These are phyloP conservation scores for Ophioceras dolichostomum DNA, from an alignment of 2,329 filamentous ascomycete genomes.

Conservation along the genomic window DNA sequence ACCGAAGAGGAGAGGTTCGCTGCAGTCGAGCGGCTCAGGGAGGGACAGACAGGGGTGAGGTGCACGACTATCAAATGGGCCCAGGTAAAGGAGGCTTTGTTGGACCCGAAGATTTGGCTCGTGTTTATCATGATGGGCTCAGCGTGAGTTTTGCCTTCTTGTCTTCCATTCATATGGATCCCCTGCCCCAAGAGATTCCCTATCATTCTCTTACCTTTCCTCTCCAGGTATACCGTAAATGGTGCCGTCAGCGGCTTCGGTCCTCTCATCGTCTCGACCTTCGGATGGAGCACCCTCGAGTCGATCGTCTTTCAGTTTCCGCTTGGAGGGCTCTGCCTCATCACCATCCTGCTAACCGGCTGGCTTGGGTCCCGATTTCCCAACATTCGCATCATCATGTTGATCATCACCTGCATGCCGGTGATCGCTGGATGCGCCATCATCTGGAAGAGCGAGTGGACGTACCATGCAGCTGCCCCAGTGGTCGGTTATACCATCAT, in stretches of 20 bases:
- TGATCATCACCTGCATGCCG: slow-evolving; percentile 55
- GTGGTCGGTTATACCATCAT: slow-evolving; percentile 62
- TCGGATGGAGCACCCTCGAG: slow-evolving; percentile 51
- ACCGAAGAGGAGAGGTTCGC: slow-evolving; percentile 48
- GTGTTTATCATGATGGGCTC: slow-evolving; percentile 57
- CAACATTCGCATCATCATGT: slow-evolving; percentile 53
- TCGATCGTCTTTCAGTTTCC: slow-evolving; percentile 67
- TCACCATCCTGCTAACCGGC: slow-evolving; percentile 54
- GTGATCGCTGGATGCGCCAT: slow-evolving; percentile 63
- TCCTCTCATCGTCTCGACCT: slow-evolving; percentile 59
- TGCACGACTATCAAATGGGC: slow-evolving; percentile 45
- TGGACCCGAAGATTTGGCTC: slow-evolving; percentile 52
- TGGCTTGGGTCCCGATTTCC: slow-evolving; percentile 46
- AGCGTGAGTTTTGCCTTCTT: slow-evolving; percentile 24
- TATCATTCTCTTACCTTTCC: not conserved
- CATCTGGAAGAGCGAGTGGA: slow-evolving; percentile 61
- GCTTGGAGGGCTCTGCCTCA: slow-evolving; percentile 53
- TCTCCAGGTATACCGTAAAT: slow-evolving; percentile 49
- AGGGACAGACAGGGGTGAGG: slow-evolving; percentile 50
- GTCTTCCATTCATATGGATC: not conserved
- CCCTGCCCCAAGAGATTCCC: not conserved
- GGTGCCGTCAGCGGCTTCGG: slow-evolving; percentile 61
- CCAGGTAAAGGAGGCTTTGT: slow-evolving; percentile 44
- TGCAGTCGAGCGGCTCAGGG: slow-evolving; percentile 49
- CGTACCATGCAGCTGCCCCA: slow-evolving; percentile 49